Base-by-base conservation (phyloP, 805 yeast species). In the Candida morakotiae region DNA sequence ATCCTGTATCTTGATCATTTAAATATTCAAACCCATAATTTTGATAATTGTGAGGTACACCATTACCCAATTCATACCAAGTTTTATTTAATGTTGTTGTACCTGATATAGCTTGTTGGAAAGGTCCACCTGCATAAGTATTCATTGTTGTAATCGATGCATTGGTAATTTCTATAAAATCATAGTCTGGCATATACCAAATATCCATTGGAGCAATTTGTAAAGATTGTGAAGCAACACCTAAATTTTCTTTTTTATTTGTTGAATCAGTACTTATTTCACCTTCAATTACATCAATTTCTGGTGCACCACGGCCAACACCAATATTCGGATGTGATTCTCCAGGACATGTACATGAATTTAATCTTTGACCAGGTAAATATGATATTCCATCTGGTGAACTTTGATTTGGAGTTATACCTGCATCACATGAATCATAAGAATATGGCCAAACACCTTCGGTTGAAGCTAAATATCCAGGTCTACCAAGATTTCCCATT, bases 151-250 rank as follows among this genome's bases (percentile, higher is more conserved):
- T 84, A 30, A 83, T 65, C 0, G 83, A 64, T 16, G 47, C 45
- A 62, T 91, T 87, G 60, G 83, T 67, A 43, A 91, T 67, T 54
- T 80, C 89, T 35, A 88, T 58, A 52, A 73, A 89, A 47, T 79
- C 77, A 60, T 88, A 88, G 61, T 91, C 95, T 4, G 96, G 96
- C 55, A 75, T 73, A 56, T 86, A 91, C 97, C 97, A 91, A 46
- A 88, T 81, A 62, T 91, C 98, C 55, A 79, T 78, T 8, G 98
- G 98, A 14, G 97, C 98, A 45, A 87, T 65, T 69, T 91, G 98
- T 54, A 83, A 62, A 3, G 97, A 87, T 62, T 91, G 98, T 3
- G 97, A 87, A 1, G 89, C 96, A 30, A 82, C 75, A 48, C 93
- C 93, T 45, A 66, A 53, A 19, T 36, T 37, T 16, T 35, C 35